Base-by-base conservation (phyloP, 441 rosid species). In the Geranium incanum region DNA sequence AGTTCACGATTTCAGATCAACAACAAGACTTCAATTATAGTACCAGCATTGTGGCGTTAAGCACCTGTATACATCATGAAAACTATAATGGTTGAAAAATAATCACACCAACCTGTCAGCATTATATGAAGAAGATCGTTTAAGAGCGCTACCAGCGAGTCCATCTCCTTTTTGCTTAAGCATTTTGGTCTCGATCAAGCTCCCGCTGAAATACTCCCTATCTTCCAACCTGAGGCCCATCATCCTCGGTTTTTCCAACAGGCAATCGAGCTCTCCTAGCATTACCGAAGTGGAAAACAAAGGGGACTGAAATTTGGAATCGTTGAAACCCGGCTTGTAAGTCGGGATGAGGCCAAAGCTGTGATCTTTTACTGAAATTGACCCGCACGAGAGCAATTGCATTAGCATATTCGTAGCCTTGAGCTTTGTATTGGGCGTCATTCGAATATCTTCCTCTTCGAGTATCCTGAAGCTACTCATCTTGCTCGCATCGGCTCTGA, bases 41-140 rank as follows among this genome's bases (percentile, higher is more conserved):
- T 21, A 21, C 21, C 21, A 21, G 21, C 21, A 21, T 21, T 21
- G 21, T 21, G 21, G 21, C 21, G 21, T 21, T 21, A 21, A 21
- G 21, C 15, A 13, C 2, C 16, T 50, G 16, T 11, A 50, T 12
- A 13, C 12, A 15, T 21, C 21, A 21, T 48, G n/a, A 48, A 15
- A 48, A 48, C n/a, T 48, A 69, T 23, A 38, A 66, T 11, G 64
- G 45, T 36, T 57, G 5, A 15, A 60, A 65, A 28, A 28, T 28
- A 28, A 64, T 68, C 73, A 68, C 50, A 76, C 75, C 64, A 71
- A 94, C 99, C 95, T 86, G 92, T 90, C 95, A 45, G 92, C 95
- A 82, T 94, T 91, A 85, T 84, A 94, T 59, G 99, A 94, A 41
- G 99, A 91, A 78, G 99, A 89, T 52, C 97, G 97, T 82, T 94